Percentiles rank a stretch among this genome's conserved stretches.
phyloP scores from a whole-genome alignment of 192 early-diverging fungal genomes.

The Gryganskiella cystojenkinii region DNA sequence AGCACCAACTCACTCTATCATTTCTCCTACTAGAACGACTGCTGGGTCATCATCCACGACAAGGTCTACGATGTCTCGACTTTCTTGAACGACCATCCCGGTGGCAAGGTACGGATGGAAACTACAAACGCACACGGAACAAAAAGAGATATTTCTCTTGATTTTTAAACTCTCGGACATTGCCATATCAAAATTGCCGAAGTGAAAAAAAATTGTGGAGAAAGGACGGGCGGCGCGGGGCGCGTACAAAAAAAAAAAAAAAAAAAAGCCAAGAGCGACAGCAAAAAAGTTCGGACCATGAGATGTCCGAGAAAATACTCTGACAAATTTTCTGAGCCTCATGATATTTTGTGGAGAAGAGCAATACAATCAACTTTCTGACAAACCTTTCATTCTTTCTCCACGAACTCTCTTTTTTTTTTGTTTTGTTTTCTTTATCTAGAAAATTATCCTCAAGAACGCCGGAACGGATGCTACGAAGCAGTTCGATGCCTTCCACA shows the following conservation, averaged over 20 bases:
- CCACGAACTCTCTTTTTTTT: background rate
- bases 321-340: too few relatives aligned
- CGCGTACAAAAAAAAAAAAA: background rate
- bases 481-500: conserved; percentile 91
- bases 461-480: conserved; percentile 85
- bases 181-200: too few relatives aligned
- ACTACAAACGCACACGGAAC: too few relatives aligned
- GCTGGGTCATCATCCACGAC: conserved; percentile 73
- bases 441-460: conserved; percentile 81
- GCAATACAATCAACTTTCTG: background rate
- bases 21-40: conserved; percentile 41
- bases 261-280: background rate
- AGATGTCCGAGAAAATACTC: background rate
- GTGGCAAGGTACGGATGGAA: conserved; percentile 52
- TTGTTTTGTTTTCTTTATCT: background rate
- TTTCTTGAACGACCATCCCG: conserved; percentile 70
- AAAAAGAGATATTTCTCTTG: too few relatives aligned
- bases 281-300: too few relatives aligned
- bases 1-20: background rate
- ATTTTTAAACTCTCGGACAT: too few relatives aligned
- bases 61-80: conserved; percentile 73
- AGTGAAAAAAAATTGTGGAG: background rate
- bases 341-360: conserved; percentile 10
- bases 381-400: background rate
- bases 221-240: background rate